Base-by-base conservation (phyloP, 305 asterid species). In the Rubia occidens region DNA sequence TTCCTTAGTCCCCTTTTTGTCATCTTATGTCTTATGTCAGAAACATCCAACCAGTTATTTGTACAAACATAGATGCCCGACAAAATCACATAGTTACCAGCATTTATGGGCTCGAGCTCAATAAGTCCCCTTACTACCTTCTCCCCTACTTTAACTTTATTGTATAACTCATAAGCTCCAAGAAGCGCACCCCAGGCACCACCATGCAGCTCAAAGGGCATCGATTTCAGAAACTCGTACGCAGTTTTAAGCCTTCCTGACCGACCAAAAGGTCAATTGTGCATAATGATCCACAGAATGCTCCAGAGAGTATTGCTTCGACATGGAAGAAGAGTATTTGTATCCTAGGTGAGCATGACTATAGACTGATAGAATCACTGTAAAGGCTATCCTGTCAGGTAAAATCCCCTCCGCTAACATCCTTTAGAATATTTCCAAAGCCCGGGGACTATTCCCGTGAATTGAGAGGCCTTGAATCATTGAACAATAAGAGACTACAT, bases 141-240 rank as follows among this genome's bases (percentile, higher is more conserved):
- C 81, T 86, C 85, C 6, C 84, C 88, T 64, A 89, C 71, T 42
- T 84, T 85, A 53, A 85, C 55, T 54, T 87, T 87, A 70, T 80
- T 3, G 49, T 89, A 84, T 40, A 87, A 68, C 87, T 82, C 78
- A 76, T 91, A 90, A 1, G 89, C 88, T 72, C 85, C 84, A 17
- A 89, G 93, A 76, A 89, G 91, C 37, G 97, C 95, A 53, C 96
- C 97, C 96, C 93, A 91, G 47, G 91, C 96, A 77, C 95, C 86
- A 53, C 84, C 86, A 75, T 85, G 82, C 15, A 87, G 81, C 67
- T 82, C 87, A 40, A 86, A 76, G 3, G 92, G 88, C 80, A 78
- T 81, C 21, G 80, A 80, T 70, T 60, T 75, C 66, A 88, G 77
- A 64, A 90, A 83, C 80, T 88, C 88, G 53, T 87, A 88, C 1